Conservation (phyloP, 139 green algal species). For the Chlorella sp. region DNA sequence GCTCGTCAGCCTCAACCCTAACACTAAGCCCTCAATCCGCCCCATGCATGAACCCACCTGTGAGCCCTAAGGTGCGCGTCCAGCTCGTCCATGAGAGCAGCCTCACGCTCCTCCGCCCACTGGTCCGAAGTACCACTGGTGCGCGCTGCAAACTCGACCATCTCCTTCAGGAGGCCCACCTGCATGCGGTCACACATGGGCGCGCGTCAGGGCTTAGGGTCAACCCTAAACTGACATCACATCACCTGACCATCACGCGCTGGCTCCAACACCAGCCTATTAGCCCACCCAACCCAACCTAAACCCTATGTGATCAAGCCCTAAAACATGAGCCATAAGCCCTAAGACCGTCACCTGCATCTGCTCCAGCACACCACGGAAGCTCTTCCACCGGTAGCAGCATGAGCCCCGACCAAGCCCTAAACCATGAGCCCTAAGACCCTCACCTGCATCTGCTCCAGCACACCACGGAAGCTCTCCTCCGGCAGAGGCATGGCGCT, state of each 20-base stretch:
- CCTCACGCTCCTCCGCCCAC: conserved; percentile 44
- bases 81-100: conserved; percentile 50
- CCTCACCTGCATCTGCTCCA: neutral
- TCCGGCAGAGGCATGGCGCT: conserved; percentile 13
- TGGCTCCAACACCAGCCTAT: too few relatives aligned
- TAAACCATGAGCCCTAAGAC: neutral
- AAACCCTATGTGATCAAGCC: neutral
- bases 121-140: conserved; percentile 15
- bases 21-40: too few relatives aligned
- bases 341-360: neutral
- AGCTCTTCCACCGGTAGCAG: neutral
- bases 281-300: too few relatives aligned
- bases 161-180: conserved; percentile 41
- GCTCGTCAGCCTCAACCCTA: too few relatives aligned
- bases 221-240: neutral
- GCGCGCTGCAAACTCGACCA: conserved; percentile 31
- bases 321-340: neutral
- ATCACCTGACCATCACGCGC: neutral
- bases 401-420: neutral
- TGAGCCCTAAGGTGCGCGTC: conserved; percentile 47
- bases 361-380: neutral
- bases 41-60: conserved; percentile 18
- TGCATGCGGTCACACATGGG: neutral
- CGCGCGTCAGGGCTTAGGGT: neutral
- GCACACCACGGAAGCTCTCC: conserved; percentile 1